A percentile compares a stretch with the other conserved stretches of the same genome.
Evolutionary conservation across 352 stramenopile genomes (phyloP).

Genomic region (Pythium phragmitis): DNA sequence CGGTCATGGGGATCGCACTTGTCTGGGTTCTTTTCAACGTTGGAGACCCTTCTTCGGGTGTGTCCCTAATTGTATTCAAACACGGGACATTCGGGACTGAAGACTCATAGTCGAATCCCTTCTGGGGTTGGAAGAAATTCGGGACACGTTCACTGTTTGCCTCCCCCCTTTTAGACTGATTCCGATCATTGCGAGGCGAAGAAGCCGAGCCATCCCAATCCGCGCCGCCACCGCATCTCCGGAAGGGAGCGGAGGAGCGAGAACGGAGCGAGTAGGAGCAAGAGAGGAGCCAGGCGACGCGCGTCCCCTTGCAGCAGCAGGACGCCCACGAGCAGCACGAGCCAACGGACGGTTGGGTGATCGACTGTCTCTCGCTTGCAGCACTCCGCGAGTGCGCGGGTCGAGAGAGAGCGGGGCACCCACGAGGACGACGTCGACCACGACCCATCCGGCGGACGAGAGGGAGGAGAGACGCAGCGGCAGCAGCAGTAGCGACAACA

Average conservation of each 20-base stretch:
- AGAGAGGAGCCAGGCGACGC: neutral
- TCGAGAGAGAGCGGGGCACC: constrained; percentile 19
- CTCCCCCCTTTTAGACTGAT: constrained; percentile 25
- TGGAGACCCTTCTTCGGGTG: neutral
- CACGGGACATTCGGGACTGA: constrained; percentile 24
- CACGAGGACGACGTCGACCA: constrained; percentile 20
- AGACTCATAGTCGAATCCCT: constrained; percentile 23
- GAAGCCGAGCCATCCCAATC: constrained; percentile 2
- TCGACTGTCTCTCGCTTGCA: constrained; percentile 20
- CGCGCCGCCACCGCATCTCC: neutral
- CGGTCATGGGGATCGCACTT: constrained; percentile 16
- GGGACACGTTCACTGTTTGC: constrained; percentile 20
- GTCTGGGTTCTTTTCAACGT: constrained; percentile 13
- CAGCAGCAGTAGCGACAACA: constrained; percentile 11
- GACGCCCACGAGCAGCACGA: constrained; percentile 3
- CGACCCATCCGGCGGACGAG: constrained; percentile 12
- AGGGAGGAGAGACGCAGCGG: constrained; percentile 14
- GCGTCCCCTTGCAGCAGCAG: neutral
- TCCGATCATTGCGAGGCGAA: constrained; percentile 23
- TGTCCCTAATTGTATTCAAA: constrained; percentile 9
- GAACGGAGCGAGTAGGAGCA: neutral
- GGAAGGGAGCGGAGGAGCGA: constrained; percentile 4
- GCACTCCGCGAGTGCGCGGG: constrained; percentile 20
- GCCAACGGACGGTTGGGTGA: neutral
- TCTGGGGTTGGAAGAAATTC: constrained; percentile 15